These are phyloP conservation scores for Posidonia oceanica DNA, from an alignment of 116 monocot genomes.

Conservation along the genomic window DNA sequence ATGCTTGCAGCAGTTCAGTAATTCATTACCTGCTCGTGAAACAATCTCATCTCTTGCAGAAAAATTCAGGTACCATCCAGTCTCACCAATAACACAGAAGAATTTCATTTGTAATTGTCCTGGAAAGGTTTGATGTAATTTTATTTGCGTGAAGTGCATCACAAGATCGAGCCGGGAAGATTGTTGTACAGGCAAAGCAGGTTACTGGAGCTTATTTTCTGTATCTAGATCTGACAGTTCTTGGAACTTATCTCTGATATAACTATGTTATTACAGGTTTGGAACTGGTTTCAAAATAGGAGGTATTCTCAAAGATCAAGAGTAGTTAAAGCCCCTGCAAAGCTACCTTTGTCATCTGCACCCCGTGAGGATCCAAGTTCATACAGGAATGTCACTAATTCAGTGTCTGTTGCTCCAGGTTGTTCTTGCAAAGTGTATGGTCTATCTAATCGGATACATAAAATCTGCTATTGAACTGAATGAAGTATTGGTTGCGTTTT, in stretches of 20 bases:
- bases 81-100: not conserved
- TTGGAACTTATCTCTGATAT: not conserved
- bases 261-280: constrained; percentile 38
- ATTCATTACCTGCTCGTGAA: constrained; percentile 23
- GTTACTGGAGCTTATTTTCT: constrained; percentile 12
- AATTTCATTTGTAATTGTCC: not conserved
- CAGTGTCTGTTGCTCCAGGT: constrained; percentile 41
- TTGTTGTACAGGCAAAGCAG: constrained; percentile 74
- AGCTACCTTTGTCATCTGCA: constrained; percentile 8
- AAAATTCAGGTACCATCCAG: constrained; percentile 20
- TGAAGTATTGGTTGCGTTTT: too few species aligned
- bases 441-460: not conserved
- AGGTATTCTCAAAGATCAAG: constrained; percentile 46
- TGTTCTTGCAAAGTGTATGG: not conserved
- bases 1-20: constrained; percentile 20
- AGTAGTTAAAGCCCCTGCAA: constrained; percentile 15
- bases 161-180: constrained; percentile 56
- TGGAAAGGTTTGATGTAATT: not conserved
- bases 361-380: constrained; percentile 10
- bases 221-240: not conserved
- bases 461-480: too few species aligned
- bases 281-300: constrained; percentile 75
- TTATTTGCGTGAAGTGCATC: constrained; percentile 33
- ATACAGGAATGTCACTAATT: constrained; percentile 26
- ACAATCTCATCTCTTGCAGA: constrained; percentile 20